Percentiles rank a stretch among this genome's conserved stretches.
These are phyloP conservation scores for Rhodotorula sp. DNA, from an alignment of 1,284 basidiomycete species.

Conservation along the genomic window DNA sequence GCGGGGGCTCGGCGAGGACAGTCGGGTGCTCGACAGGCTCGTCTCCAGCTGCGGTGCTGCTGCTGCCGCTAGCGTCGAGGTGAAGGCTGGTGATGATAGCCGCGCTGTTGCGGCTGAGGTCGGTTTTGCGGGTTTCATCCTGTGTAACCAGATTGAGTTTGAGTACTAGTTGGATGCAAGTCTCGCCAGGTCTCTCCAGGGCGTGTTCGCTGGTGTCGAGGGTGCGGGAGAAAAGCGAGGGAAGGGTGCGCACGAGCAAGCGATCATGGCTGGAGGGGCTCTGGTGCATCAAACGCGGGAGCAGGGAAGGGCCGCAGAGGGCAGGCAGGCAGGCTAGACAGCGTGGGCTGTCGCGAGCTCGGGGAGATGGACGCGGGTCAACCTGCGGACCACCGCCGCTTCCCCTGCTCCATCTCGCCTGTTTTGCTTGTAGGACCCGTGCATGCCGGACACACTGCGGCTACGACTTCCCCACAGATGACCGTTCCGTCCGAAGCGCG, in stretches of 20 bases:
- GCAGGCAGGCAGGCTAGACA: background rate
- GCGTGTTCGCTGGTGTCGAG: background rate
- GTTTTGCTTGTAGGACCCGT: too few relatives aligned
- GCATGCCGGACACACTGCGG: too few relatives aligned
- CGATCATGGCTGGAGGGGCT: background rate
- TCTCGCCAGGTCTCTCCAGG: background rate
- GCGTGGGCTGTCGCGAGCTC: slow-evolving; percentile 5
- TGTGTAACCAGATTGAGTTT: background rate
- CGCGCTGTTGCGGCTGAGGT: background rate
- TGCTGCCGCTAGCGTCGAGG: background rate
- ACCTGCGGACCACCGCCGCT: too few relatives aligned
- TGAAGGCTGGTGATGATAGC: background rate
- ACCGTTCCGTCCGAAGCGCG: too few relatives aligned
- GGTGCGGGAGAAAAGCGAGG: background rate
- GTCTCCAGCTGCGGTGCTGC: background rate
- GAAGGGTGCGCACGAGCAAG: background rate
- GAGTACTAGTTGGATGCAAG: too few relatives aligned
- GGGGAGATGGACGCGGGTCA: too few relatives aligned
- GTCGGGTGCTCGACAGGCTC: background rate
- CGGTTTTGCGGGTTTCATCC: slow-evolving; percentile 5
- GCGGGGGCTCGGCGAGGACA: slow-evolving; percentile 2
- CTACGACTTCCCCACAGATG: too few relatives aligned
- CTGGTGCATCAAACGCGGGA: slow-evolving; percentile 13
- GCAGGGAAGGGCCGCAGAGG: background rate
- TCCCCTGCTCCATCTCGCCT: too few relatives aligned